Evolutionary conservation across 345 rosid genomes (phyloP).

Genomic region (Salix exigua): DNA sequence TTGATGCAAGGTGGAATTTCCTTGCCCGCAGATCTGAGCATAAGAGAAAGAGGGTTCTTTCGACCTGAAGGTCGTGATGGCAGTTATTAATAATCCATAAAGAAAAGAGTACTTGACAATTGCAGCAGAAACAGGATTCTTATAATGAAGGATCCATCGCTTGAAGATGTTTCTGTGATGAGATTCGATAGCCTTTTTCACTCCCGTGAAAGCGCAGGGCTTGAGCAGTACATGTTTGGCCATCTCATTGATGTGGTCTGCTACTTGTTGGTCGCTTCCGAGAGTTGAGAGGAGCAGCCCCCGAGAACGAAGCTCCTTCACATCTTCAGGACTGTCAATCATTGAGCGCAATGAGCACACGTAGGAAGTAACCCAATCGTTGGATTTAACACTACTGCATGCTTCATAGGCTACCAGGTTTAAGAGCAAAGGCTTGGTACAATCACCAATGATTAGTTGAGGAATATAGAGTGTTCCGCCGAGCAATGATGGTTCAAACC

Average conservation of each 20-base stretch:
- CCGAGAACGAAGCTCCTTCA: slow-evolving; percentile 5
- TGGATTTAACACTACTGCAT: not conserved
- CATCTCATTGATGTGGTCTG: slow-evolving; percentile 7
- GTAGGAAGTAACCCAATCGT: slow-evolving; percentile 16
- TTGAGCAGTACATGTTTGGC: slow-evolving; percentile 11
- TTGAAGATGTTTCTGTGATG: too few relatives aligned
- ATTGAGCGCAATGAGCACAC: slow-evolving; percentile 13
- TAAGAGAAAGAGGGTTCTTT: too few relatives aligned
- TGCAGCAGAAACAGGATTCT: too few relatives aligned
- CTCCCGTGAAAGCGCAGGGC: not conserved
- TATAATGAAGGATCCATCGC: too few relatives aligned
- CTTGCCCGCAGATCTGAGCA: too few relatives aligned
- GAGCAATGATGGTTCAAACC: not conserved
- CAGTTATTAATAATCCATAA: too few relatives aligned
- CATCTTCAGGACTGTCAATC: slow-evolving; percentile 16
- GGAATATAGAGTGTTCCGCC: slow-evolving; percentile 9
- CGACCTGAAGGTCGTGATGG: too few relatives aligned
- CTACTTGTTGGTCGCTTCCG: slow-evolving; percentile 18
- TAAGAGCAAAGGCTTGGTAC: slow-evolving; percentile 12
- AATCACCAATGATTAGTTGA: slow-evolving; percentile 8
- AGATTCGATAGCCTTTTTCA: too few relatives aligned
- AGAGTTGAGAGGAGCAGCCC: slow-evolving; percentile 9
- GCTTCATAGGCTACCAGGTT: slow-evolving; percentile 28
- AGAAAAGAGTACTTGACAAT: too few relatives aligned
- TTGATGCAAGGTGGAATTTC: too few relatives aligned